phyloP scores from a whole-genome alignment of 306 rosid species.

The Carpinus fangiana region DNA sequence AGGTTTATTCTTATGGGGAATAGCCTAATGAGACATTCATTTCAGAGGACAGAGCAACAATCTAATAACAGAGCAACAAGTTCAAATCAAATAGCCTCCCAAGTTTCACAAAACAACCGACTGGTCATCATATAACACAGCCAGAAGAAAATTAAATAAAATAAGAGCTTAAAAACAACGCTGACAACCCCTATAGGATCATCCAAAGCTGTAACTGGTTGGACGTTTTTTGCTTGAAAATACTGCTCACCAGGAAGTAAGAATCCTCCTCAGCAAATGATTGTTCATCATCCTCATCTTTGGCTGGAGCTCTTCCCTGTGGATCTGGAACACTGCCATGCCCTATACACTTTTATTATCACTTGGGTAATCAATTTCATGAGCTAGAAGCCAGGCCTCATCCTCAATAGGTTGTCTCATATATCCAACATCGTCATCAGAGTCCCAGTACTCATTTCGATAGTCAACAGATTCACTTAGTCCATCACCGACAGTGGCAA shows the following conservation, averaged over 20 bases:
- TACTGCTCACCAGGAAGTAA: constrained; percentile 86
- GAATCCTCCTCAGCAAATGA: constrained; percentile 98
- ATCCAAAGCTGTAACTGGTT: constrained; percentile 60
- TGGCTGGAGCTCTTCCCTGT: constrained; percentile 69
- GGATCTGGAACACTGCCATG: constrained; percentile 85
- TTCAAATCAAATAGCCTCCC: no score
- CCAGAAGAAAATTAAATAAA: no score
- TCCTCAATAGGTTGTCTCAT: constrained; percentile 99
- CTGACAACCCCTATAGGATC: constrained; percentile 65
- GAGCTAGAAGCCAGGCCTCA: constrained; percentile 99
- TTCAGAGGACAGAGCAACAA: no score
- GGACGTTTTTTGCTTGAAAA: constrained; percentile 67
- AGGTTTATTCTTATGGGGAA: no score
- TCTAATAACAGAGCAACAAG: no score
- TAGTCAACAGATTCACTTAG: constrained; percentile 86
- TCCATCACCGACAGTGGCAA: constrained; percentile 95
- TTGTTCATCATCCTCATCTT: constrained; percentile 94
- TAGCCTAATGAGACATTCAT: no score
- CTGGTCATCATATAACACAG: no score
- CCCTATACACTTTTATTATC: constrained; percentile 89
- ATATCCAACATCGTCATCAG: constrained; percentile 94
- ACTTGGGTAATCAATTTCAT: constrained; percentile 97
- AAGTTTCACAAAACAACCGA: no score
- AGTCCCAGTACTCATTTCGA: constrained; percentile 96
- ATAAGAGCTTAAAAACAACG: not conserved